These are phyloP conservation scores for Tagetes patula DNA, from an alignment of 129 eudicot species.

Conservation along the genomic window DNA sequence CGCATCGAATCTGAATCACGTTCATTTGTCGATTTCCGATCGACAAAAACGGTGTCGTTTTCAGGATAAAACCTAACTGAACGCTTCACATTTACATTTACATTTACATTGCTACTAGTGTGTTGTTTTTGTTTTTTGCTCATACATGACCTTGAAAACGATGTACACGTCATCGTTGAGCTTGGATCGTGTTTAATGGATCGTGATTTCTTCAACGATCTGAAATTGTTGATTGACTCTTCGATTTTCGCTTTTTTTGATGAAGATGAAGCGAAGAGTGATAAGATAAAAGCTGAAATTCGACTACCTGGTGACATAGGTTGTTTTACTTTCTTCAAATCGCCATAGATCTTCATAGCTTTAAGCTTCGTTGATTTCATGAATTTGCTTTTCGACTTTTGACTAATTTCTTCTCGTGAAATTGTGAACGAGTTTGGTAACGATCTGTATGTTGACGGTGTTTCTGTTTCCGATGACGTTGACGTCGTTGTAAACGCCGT, in stretches of 20 bases:
- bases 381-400: constrained; percentile 34
- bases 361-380: constrained; percentile 50
- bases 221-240: constrained; percentile 33
- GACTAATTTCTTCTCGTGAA: constrained; percentile 12
- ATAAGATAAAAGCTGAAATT: constrained; percentile 56
- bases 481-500: constrained; percentile 43
- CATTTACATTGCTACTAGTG: constrained; percentile 29
- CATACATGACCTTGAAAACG: constrained; percentile 65
- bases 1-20: constrained; percentile 23
- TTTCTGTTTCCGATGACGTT: constrained; percentile 50
- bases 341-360: constrained; percentile 77
- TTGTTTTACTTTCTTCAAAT: constrained; percentile 69
- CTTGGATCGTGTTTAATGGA: constrained; percentile 49
- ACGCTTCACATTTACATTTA: constrained; percentile 46
- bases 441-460: constrained; percentile 36
- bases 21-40: constrained; percentile 26
- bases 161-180: constrained; percentile 34
- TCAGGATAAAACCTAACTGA: constrained; percentile 74
- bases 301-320: constrained; percentile 79
- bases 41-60: constrained; percentile 34
- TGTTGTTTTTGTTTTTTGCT: constrained; percentile 46
- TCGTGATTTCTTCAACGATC: constrained; percentile 55
- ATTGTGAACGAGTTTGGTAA: constrained; percentile 33
- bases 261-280: constrained; percentile 58
- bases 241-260: constrained; percentile 39